Percentiles rank a stretch among this genome's conserved stretches.
phyloP scores from a whole-genome alignment of 768 basidiomycete species.

The Boletus coccyginus region DNA sequence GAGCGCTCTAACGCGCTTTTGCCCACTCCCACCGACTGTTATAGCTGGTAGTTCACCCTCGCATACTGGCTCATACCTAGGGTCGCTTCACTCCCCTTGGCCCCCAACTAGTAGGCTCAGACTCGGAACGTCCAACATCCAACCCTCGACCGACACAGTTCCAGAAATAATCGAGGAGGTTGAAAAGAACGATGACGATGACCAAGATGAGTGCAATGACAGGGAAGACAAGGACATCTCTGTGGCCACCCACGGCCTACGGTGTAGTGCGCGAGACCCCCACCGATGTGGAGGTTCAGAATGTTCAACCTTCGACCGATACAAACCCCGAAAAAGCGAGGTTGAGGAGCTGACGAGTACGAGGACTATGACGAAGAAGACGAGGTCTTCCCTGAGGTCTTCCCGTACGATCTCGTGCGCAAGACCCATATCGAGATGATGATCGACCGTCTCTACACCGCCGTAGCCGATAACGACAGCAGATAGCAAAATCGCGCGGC shows the following conservation, averaged over 20 bases:
- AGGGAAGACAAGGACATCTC: background rate
- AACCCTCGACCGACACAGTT: background rate
- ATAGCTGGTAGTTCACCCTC: too few species aligned
- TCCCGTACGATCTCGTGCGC: background rate
- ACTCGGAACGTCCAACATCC: background rate
- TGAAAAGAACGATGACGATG: background rate
- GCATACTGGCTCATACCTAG: too few species aligned
- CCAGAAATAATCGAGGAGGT: background rate
- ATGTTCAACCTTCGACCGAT: background rate
- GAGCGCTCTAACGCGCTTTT: too few species aligned
- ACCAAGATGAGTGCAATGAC: background rate
- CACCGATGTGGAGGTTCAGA: background rate
- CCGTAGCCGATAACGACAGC: constrained; percentile 3
- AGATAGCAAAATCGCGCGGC: too few species aligned
- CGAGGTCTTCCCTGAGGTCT: background rate
- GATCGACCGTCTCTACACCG: background rate
- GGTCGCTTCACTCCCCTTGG: too few species aligned
- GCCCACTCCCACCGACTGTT: too few species aligned
- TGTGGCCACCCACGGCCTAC: background rate
- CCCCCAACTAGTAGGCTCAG: too few species aligned
- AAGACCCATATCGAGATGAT: constrained; percentile 1
- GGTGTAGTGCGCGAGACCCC: background rate
- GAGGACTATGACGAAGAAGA: background rate
- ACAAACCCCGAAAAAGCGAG: background rate
- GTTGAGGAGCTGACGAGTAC: background rate